Percentiles rank a stretch among this genome's conserved stretches.
phyloP scores from a whole-genome alignment of 495 filamentous ascomycete species.

The Aspergillus olivimuriae region DNA sequence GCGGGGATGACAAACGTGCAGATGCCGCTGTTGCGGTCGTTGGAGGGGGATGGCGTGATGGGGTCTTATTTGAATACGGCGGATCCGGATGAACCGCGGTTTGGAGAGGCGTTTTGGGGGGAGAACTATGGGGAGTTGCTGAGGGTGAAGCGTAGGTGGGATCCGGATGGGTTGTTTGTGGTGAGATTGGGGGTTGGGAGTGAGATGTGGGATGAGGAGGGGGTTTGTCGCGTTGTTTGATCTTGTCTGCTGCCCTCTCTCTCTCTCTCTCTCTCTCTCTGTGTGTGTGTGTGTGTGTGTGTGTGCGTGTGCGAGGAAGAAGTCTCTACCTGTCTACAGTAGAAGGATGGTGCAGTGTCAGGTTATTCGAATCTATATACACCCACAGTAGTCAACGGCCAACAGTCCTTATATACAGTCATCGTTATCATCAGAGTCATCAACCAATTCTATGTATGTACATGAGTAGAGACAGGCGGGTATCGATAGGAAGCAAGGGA shows the following conservation, averaged over 20 bases:
- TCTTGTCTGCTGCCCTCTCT: too few relatives aligned
- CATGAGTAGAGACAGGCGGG: not conserved
- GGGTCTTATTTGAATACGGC: not conserved
- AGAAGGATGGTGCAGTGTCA: too few relatives aligned
- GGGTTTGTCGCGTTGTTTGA: not conserved
- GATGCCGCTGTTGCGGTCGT: constrained; percentile 1
- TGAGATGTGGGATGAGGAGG: constrained; percentile 1
- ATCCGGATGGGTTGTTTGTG: not conserved
- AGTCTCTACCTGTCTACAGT: too few relatives aligned
- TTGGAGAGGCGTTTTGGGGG: not conserved
- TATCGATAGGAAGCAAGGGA: constrained; percentile 2
- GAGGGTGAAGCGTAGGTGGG: not conserved
- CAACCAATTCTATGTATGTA: too few relatives aligned
- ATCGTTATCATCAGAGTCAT: too few relatives aligned
- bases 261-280: too few relatives aligned
- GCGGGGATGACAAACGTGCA: not conserved
- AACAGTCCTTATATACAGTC: too few relatives aligned
- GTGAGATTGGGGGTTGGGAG: not conserved
- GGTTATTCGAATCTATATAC: too few relatives aligned
- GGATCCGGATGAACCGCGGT: not conserved
- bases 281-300: too few relatives aligned
- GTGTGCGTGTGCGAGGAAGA: too few relatives aligned
- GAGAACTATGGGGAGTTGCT: not conserved
- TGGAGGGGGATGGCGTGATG: not conserved
- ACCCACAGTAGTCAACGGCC: too few relatives aligned